Conservation (phyloP, 305 asterid genomes). For the Withania somnifera region DNA sequence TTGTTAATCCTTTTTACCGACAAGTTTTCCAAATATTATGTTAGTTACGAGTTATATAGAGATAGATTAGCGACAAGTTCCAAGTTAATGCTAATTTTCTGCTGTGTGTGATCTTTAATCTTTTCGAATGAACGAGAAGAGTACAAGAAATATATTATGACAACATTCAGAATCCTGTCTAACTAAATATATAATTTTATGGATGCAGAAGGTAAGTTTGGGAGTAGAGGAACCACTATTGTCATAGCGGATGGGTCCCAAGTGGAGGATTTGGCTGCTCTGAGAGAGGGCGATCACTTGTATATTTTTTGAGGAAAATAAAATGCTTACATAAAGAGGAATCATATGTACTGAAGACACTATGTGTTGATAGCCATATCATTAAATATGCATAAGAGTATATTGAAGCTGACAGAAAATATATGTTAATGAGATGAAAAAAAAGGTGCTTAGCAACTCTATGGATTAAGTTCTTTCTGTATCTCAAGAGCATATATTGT, state of each 20-base stretch:
- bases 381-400: too few relatives aligned
- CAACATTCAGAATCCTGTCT: neutral
- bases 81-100: too few relatives aligned
- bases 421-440: too few relatives aligned
- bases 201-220: conserved; percentile 59
- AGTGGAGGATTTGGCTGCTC: conserved; percentile 66
- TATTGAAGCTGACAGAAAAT: too few relatives aligned
- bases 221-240: conserved; percentile 53
- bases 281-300: conserved; percentile 80
- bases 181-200: neutral
- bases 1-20: neutral
- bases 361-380: neutral
- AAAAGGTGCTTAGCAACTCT: too few relatives aligned
- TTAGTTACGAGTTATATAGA: neutral
- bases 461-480: too few relatives aligned
- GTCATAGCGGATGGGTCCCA: conserved; percentile 69
- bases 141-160: neutral
- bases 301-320: conserved; percentile 43
- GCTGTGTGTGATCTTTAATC: neutral
- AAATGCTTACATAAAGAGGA: neutral
- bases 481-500: too few relatives aligned
- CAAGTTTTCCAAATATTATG: neutral
- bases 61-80: neutral
- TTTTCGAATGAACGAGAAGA: neutral
- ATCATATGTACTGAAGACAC: neutral